Evolutionary conservation across 495 filamentous ascomycete genomes (phyloP), one percentile per base, ranked within the genome.

Genomic region (Hyaloscypha bicolor): DNA sequence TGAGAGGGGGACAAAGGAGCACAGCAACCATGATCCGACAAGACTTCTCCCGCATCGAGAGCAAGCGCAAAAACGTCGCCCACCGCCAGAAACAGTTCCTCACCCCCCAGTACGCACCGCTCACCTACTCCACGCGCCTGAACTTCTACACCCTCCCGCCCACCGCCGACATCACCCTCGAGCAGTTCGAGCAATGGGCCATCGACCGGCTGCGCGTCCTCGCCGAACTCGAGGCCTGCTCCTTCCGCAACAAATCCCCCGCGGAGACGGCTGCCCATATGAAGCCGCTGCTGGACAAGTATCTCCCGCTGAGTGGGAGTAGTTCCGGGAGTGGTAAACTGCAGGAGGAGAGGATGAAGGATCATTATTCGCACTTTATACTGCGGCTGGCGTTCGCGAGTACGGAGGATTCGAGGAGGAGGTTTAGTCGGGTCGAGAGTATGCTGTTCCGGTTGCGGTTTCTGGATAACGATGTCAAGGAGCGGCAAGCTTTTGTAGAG

Each of bases 111-210:
- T 94, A 86, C 81, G 86, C 91, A 79, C 85, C 90, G 68, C 81
- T 88, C 55, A 82, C 91, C 35, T 99, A 97, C 75, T 85, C 87
- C 19, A 85, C 95, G 79, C 90, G 93, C 62, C 83, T 99, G 71
- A 99, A 94, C 81, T 92, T 97, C 79, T 99, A 99, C 80, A 84
- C 85, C 31, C 82, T 83, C 25, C 94, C 96, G 35, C 96, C 96
- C 0, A 97, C 93, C 1, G 90, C 90, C 30, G 96, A 99, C 71
- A 93, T 99, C 77, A 97, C 92, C 4, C 89, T 99, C 55, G 96
- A 99, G 76, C 87, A 98, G 72, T 99, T 99, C 74, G 96, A 99
- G 73, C 92, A 97, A 85, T 99, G 96, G 96, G 96, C 94, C n/a
- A 97, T 99, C 72, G 89, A 96, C 73, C 86, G 96, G 57, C 72